Conservation (phyloP, 768 basidiomycete genomes). For the Termitomyces sp. region DNA sequence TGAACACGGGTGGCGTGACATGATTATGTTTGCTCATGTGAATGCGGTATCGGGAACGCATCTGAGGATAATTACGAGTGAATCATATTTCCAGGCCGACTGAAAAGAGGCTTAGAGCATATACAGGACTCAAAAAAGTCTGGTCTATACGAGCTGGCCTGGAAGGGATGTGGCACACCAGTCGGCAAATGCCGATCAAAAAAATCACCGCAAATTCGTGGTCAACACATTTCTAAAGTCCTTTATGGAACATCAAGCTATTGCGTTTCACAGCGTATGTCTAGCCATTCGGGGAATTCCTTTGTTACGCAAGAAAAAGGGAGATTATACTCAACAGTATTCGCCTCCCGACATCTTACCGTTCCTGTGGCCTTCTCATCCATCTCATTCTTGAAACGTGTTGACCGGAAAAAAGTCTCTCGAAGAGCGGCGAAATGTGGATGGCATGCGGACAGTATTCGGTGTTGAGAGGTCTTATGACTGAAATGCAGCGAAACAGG, state of each 20-base stretch:
- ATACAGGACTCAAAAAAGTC: neutral
- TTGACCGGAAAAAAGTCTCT: neutral
- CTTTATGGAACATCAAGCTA: neutral
- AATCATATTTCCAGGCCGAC: neutral
- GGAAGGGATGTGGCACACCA: neutral
- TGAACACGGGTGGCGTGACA: slow-evolving; percentile 1
- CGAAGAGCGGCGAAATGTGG: neutral
- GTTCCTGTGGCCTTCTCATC: neutral
- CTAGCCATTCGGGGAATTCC: neutral
- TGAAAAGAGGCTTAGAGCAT: neutral
- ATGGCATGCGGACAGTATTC: neutral
- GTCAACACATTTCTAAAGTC: neutral
- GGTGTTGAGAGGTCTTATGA: slow-evolving; percentile 3
- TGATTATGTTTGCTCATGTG: neutral
- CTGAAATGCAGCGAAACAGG: neutral
- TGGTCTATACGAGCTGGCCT: neutral
- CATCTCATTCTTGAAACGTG: neutral
- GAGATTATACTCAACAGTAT: neutral
- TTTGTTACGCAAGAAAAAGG: neutral
- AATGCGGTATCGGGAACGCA: neutral
- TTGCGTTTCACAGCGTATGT: neutral
- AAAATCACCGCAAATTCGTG: neutral
- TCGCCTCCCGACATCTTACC: slow-evolving; percentile 3
- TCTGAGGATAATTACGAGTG: neutral
- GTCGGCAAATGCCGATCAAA: neutral